Conservation (phyloP, 208 protist species). For the Kentomonas sorsogonicus region DNA sequence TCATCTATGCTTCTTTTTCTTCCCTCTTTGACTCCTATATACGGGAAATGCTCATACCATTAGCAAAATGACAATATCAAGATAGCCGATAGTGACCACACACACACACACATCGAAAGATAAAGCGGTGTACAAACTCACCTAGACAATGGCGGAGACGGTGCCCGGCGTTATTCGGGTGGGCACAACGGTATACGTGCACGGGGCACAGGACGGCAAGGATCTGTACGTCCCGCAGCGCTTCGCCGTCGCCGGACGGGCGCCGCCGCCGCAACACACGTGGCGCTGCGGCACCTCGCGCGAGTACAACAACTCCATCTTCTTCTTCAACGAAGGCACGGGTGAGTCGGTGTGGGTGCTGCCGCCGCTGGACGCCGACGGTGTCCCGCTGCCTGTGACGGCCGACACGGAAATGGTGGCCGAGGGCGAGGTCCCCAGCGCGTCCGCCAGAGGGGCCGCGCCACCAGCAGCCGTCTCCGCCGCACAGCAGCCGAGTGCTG, state of each 20-base stretch:
- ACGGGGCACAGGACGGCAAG: conserved; percentile 26
- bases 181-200: conserved; percentile 41
- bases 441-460: no score
- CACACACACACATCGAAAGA: no score
- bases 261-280: conserved; percentile 19
- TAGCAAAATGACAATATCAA: no score
- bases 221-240: conserved; percentile 51
- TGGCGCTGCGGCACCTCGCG: conserved; percentile 54
- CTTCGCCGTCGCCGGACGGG: conserved; percentile 11
- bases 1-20: no score
- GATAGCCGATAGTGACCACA: no score
- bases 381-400: conserved; percentile 21
- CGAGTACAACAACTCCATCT: conserved; percentile 50
- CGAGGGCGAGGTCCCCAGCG: conserved; percentile 11
- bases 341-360: conserved; percentile 57
- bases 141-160: no score
- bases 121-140: no score
- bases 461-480: no score
- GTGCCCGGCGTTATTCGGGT: conserved; percentile 49
- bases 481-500: no score
- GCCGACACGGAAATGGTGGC: conserved; percentile 20
- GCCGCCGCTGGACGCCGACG: conserved; percentile 28
- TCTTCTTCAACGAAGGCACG: conserved; percentile 43
- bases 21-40: no score
- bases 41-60: no score